Conservation (phyloP, 129 eudicot genomes). For the Helichrysum umbraculigerum region DNA sequence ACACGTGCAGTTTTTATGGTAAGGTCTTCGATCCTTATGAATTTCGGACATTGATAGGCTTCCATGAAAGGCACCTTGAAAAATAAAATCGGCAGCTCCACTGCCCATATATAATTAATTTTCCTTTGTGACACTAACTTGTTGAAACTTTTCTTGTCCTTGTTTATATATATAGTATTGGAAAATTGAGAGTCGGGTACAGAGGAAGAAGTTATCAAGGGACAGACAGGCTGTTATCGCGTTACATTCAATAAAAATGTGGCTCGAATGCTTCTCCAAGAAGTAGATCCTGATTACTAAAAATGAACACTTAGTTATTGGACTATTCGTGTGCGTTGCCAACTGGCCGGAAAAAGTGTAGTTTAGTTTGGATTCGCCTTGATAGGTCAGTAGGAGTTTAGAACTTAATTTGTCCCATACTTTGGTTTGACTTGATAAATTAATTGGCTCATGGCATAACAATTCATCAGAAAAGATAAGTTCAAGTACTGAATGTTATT, state of each 20-base stretch:
- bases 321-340: neutral
- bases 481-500: neutral
- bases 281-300: neutral
- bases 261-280: neutral
- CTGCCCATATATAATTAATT: constrained; percentile 22
- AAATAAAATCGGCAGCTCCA: constrained; percentile 31
- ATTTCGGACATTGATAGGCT: constrained; percentile 29
- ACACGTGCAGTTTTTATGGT: constrained; percentile 48
- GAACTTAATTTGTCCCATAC: constrained; percentile 18
- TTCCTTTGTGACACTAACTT: neutral
- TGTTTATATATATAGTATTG: neutral
- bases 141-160: neutral
- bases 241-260: neutral
- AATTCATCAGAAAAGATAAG: neutral
- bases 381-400: constrained; percentile 18
- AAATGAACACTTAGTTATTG: neutral
- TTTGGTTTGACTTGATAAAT: neutral
- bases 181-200: neutral
- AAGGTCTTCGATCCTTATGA: constrained; percentile 44
- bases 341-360: neutral
- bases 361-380: constrained; percentile 5
- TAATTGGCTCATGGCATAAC: neutral
- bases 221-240: neutral
- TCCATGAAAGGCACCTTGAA: constrained; percentile 29
- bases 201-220: neutral